Base-by-base conservation (phyloP, 345 rosid species). In the Eucalyptus tenuipes region DNA sequence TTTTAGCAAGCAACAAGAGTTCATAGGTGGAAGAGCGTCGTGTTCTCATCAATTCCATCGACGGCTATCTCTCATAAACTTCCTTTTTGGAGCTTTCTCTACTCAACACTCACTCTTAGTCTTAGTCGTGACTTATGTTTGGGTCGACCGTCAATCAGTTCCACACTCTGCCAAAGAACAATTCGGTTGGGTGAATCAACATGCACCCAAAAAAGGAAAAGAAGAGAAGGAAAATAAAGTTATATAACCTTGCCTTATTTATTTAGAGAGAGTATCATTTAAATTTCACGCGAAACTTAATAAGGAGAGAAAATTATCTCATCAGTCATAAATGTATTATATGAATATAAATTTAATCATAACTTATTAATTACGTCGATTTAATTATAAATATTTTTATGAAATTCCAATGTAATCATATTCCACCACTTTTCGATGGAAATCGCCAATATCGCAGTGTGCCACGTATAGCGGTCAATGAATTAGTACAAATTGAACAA, bases 391-490 rank as follows among this genome's bases (percentile, higher is more conserved):
- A 17, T 50, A 7, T 50, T 17, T 50, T 17, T 50, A 3, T 50
- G 55, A 50, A 50, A 17, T 50, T 50, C 1, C 55, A 50, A 50
- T 17, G 55, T 50, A 50, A 50, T 17, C 22, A 50, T 50, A 22
- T 50, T 17, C 55, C 9, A 3, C 4, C 9, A 50, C 55, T 55
- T 55, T 57, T 25, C 64, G 0, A 10, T 7, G 14, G n/a, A 57
- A 24, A 12, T 11, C 1, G 14, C 57, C 25, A 0, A 52, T 52
- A 0, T 52, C 0, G 57, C 2, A 0, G 1, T 52, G 5, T 52
- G 57, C 57, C 57, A 20, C 5, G 0, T 52, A 20, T 52, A 52
- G 25, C 10, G 0, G 10, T 52, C 0, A 0, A 0, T 20, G 57
- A 52, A 52, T 52, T 52, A 52, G 2, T 52, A 52, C 0, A 8